Evolutionary conservation across 805 yeast species (phyloP), one percentile per base, ranked within the genome.

Genomic region (Brettanomyces sp.): DNA sequence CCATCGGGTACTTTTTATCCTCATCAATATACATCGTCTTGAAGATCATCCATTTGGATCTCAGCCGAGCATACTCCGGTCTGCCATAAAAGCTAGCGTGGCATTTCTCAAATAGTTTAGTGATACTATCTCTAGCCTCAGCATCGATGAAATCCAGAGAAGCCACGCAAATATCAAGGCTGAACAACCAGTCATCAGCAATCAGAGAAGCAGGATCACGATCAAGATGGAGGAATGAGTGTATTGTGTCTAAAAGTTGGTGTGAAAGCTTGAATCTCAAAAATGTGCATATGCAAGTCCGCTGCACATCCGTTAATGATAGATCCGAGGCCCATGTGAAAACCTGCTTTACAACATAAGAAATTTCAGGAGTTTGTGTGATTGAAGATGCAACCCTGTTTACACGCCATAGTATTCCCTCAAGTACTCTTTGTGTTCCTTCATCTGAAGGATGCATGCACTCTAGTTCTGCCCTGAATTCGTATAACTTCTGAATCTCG

Each of bases 111-210:
- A 39, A 39, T 6, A 39, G 42, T 9, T 21, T 22, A 9, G 23
- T 14, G 13, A 22, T 39, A 7, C 7, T 9, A 7, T 22, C 28
- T 21, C n/a, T 11, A 39, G 13, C n/a, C 11, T 9, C 23, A 18
- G n/a, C 21, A 14, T 30, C 28, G 11, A 39, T 39, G 11, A 14
- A 7, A 14, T 9, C n/a, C 2, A 18, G 18, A 18, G 18, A 18
- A 18, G 11, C 9, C 11, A 9, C 11, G 11, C 32, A 28, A 3
- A 28, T 28, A 18, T 39, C 42, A 2, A 39, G 34, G 34, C 32
- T 24, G 34, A 13, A 39, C n/a, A 24, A 13, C 42, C 42, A 39
- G 14, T 39, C 42, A 39, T 28, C 42, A 7, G 7, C 42, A 39
- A 5, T 39, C n/a, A 28, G 32, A 6, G 25, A 18, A 12, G 24